Percentiles rank a stretch among this genome's conserved stretches.
Evolutionary conservation across 768 basidiomycete species (phyloP).

Genomic region (Kwoniella europaea): DNA sequence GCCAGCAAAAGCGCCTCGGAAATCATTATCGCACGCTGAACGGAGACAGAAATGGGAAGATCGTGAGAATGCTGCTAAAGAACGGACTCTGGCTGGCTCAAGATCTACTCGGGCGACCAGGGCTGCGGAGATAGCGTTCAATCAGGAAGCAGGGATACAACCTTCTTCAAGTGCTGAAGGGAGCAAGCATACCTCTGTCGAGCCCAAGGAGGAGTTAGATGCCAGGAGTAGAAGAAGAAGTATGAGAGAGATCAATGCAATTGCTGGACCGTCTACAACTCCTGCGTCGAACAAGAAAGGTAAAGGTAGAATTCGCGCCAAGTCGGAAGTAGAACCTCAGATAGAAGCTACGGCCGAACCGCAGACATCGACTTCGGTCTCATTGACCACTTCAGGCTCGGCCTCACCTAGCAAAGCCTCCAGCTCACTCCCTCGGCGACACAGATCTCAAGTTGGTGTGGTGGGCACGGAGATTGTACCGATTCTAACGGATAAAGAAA

Average conservation of each 20-base stretch:
- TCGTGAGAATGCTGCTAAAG: constrained; percentile 32
- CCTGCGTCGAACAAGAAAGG: not conserved
- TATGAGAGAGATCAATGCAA: constrained; percentile 8
- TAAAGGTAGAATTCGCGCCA: not conserved
- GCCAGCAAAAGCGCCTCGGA: constrained; percentile 20
- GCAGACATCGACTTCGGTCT: not conserved
- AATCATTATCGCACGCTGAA: constrained; percentile 26
- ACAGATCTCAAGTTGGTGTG: constrained; percentile 42
- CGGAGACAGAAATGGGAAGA: constrained; percentile 33
- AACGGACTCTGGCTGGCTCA: constrained; percentile 13
- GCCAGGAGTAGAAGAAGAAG: constrained; percentile 21
- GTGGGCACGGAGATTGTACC: constrained; percentile 42
- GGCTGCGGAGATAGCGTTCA: constrained; percentile 38
- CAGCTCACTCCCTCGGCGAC: not conserved
- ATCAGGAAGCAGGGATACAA: constrained; percentile 38
- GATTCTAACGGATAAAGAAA: constrained; percentile 45
- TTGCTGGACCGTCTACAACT: constrained; percentile 8
- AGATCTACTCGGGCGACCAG: constrained; percentile 38
- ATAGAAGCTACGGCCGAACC: not conserved
- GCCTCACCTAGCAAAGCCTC: constrained; percentile 4
- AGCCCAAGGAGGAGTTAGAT: constrained; percentile 1
- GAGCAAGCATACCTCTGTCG: not conserved
- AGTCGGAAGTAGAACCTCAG: not conserved
- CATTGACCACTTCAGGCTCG: constrained; percentile 6
- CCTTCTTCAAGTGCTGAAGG: constrained; percentile 19